Evolutionary conservation across 192 early-diverging fungal species (phyloP), one percentile per base, ranked within the genome.

Genomic region (Umbelopsis ramanniana): DNA sequence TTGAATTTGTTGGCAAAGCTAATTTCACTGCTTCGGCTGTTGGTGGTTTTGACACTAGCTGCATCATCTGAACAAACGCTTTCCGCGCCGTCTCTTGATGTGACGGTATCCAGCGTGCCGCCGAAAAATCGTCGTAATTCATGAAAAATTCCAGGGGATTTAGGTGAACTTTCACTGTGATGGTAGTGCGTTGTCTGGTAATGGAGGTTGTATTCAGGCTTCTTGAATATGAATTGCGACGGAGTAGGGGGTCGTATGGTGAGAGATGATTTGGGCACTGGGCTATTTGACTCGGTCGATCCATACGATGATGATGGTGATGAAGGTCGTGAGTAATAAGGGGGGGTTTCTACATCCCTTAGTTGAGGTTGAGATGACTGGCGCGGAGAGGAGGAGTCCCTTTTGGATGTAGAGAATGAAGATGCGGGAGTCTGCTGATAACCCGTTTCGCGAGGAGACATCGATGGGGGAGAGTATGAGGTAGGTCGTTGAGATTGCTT

Each of bases 61-160:
- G 57, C 33, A 63, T 63, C 57, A 63, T 63, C 57, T 63, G 57
- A 63, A 35, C 57, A 63, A 63, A 63, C 57, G 37, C 57, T 63
- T 37, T 63, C 57, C 17, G 57, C 26, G 57, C 57, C 57, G 35
- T 63, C 57, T 63, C 57, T 22, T 17, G 67, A 48, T 19, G 67
- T 19, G 0, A 47, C 45, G 19, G 67, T 17, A 46, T 68, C 67
- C 57, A 63, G 12, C 8, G 40, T 11, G 17, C 43, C 75, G 7
- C 74, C 78, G 37, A 84, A 76, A 48, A 84, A 81, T 40, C 77
- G 74, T 74, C 81, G 79, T 37, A 84, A 67, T 26, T 84, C 80
- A 52, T 79, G 75, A 46, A 82, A 77, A 6, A 82, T 38, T n/a
- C 57, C 57, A 2, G 57, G 57, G 2, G 57, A 63, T 63, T 63